Evolutionary conservation across 192 early-diverging fungal species (phyloP).

Genomic region (Allomyces javanicus): DNA sequence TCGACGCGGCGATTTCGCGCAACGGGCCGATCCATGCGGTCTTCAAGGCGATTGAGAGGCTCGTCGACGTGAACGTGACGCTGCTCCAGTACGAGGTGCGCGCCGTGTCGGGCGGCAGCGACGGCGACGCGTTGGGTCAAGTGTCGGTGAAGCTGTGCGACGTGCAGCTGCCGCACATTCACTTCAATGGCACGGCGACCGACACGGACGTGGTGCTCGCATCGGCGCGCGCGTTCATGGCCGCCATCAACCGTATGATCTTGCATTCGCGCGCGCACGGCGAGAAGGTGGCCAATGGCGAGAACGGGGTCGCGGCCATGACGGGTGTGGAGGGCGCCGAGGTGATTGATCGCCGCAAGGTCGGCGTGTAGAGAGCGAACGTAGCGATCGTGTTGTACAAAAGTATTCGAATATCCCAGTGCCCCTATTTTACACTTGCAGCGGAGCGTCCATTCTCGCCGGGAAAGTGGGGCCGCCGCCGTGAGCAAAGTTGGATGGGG

Average conservation of each 20-base stretch:
- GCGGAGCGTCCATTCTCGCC: too few species aligned
- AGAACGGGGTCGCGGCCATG: too few species aligned
- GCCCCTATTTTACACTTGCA: too few species aligned
- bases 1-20: constrained; percentile 58
- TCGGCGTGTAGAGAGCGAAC: too few species aligned
- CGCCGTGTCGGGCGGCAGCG: constrained; percentile 54
- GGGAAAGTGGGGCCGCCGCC: too few species aligned
- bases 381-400: too few species aligned
- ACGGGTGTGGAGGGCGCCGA: too few species aligned
- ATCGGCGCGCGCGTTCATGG: constrained; percentile 69
- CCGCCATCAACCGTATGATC: constrained; percentile 50
- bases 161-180: constrained; percentile 14
- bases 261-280: too few species aligned
- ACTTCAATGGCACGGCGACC: constrained; percentile 53
- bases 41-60: constrained; percentile 73
- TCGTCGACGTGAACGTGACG: constrained; percentile 46
- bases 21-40: constrained; percentile 79
- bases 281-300: too few species aligned
- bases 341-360: too few species aligned
- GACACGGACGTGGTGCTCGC: constrained; percentile 76
- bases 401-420: too few species aligned
- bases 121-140: constrained; percentile 65
- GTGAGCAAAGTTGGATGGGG: too few species aligned
- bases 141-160: constrained; percentile 50
- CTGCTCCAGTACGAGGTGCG: constrained; percentile 72